Evolutionary conservation across 1,139 yeast genomes (phyloP), one percentile per base, ranked within the genome.

Genomic region (Kodamaea ohmeri): DNA sequence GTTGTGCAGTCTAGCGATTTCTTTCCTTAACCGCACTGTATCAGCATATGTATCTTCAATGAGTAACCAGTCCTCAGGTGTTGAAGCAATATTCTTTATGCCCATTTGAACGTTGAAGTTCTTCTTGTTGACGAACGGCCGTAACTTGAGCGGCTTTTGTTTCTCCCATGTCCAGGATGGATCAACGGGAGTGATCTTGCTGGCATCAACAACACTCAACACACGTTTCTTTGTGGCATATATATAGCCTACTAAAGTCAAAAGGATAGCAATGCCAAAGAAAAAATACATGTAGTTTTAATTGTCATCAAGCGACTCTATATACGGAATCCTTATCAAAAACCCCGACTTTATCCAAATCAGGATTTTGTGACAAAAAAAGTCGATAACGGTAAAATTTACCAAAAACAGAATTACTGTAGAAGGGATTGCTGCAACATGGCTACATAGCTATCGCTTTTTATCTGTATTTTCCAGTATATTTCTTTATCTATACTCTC

Each of bases 81-180:
- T 47, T 8, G 54, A 42, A 5, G 59, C 45, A 20, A 69, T 42
- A 38, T 64, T 64, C 25, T 53, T 54, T 21, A 68, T 55, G 2
- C 61, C 70, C 69, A 69, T 61, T n/a, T 63, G 58, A 3, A 67
- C 64, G 30, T 62, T 63, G 46, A 65, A 65, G 48, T 62, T 62
- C 28, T 51, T 56, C 38, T 67, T 67, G 27, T 48, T 44, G 13
- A 37, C 45, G 27, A 48, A 48, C 1, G 52, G 52, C 11, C 53
- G 35, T 2, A 48, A 36, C n/a, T 43, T 37, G 4, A 42, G 37
- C 1, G 53, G 53, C 4, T 34, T 19, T n/a, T 43, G 30, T 1
- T 27, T 14, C 6, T 44, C 37, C 52, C 53, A 49, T 3, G 40
- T 32, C 38, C 42, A 45, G 2, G 12, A 14, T 8, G 15, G 12